These are phyloP conservation scores for Amanita exitialis DNA, from an alignment of 768 basidiomycete species.

Conservation along the genomic window DNA sequence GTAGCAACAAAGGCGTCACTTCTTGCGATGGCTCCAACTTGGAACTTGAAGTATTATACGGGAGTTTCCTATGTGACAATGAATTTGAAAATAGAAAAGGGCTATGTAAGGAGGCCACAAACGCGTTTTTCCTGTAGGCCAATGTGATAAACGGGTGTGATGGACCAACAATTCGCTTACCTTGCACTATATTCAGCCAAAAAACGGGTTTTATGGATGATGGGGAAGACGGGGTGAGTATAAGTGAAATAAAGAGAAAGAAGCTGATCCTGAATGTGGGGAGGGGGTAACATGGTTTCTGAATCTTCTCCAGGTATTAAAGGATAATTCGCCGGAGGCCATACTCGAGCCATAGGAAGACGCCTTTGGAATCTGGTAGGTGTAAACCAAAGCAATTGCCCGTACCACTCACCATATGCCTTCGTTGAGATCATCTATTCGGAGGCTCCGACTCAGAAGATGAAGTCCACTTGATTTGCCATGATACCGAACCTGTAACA, in stretches of 20 bases:
- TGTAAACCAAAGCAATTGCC: background rate
- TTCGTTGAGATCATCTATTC: constrained; percentile 57
- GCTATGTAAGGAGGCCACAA: background rate
- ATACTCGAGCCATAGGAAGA: constrained; percentile 66
- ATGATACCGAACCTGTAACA: constrained; percentile 68
- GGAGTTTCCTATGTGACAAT: background rate
- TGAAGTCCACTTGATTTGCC: constrained; percentile 71
- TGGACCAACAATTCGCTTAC: constrained; percentile 17
- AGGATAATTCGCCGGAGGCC: constrained; percentile 49
- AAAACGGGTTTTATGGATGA: constrained; percentile 68
- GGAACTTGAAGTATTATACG: constrained; percentile 3
- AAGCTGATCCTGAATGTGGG: constrained; percentile 54
- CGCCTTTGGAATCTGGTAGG: constrained; percentile 29
- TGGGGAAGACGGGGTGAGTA: constrained; percentile 75
- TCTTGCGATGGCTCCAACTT: constrained; percentile 46
- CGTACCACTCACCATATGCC: constrained; percentile 47
- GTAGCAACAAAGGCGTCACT: constrained; percentile 57
- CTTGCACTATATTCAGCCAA: constrained; percentile 49
- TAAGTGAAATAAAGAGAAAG: constrained; percentile 74
- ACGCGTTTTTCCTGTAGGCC: constrained; percentile 1
- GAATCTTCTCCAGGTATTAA: constrained; percentile 33
- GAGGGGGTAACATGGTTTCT: constrained; percentile 46
- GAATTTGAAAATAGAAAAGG: background rate
- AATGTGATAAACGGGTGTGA: background rate
- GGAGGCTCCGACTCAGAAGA: constrained; percentile 54